Evolutionary conservation across 352 stramenopile genomes (phyloP).

Genomic region (Globisporangium barbulae): DNA sequence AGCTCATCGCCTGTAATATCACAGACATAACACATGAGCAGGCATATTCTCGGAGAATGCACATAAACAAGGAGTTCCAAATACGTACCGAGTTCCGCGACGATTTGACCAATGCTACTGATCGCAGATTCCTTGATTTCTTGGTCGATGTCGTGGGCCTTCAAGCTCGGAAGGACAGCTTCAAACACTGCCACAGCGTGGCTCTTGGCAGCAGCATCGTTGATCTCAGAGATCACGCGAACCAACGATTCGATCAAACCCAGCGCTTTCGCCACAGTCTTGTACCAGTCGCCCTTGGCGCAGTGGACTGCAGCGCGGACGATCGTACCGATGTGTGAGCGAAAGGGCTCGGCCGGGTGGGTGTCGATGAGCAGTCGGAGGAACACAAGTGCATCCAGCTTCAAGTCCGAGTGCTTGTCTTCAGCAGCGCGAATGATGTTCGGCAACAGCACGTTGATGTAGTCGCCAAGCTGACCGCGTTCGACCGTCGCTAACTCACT

Average conservation of each 20-base stretch:
- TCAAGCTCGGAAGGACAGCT: conserved; percentile 93
- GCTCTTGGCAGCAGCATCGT: conserved; percentile 34
- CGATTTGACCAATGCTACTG: conserved; percentile 87
- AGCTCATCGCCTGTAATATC: conserved; percentile 73
- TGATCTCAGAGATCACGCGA: conserved; percentile 54
- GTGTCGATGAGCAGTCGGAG: conserved; percentile 92
- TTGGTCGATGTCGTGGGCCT: conserved; percentile 97
- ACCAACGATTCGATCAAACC: conserved; percentile 92
- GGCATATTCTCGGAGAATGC: conserved; percentile 13
- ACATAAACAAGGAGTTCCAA: not conserved
- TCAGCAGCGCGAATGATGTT: conserved; percentile 86
- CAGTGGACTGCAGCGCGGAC: conserved; percentile 87
- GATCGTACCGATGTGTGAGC: conserved; percentile 73
- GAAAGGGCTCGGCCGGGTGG: conserved; percentile 80
- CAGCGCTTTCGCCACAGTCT: conserved; percentile 95
- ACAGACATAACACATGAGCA: conserved; percentile 35
- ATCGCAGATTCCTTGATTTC: conserved; percentile 99
- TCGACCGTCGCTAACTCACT: conserved; percentile 82
- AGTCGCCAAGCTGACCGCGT: conserved; percentile 65
- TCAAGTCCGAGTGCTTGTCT: conserved; percentile 93
- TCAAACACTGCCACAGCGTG: conserved; percentile 88
- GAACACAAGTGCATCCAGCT: conserved; percentile 94
- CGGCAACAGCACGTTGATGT: conserved; percentile 70
- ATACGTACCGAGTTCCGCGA: conserved; percentile 63
- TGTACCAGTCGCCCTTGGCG: conserved; percentile 98